Base-by-base conservation (phyloP, 2,329 filamentous ascomycete genomes). In the Bipolaris cookei region DNA sequence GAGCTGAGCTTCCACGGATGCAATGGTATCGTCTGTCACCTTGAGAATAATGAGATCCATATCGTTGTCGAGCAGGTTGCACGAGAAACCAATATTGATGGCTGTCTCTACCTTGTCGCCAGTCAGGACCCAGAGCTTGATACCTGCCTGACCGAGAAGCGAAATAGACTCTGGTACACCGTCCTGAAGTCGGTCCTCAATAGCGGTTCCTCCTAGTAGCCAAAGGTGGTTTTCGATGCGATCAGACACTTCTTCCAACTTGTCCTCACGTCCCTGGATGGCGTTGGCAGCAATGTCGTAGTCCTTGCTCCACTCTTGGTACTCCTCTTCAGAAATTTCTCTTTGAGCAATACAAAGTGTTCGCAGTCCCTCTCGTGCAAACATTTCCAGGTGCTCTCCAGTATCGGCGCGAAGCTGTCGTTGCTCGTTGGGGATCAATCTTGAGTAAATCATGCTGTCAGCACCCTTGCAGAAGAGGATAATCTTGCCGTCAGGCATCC, bases 71-170 rank as follows among this genome's bases (percentile, higher is more conserved):
- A 99, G 85, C 30, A 99, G 83, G 68, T 99, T 99, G 81, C 96
- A 99, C 10, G 96, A 99, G 78, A 98, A 99, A 2, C 95, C 95
- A 73, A 99, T 99, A 79, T 99, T 99, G 86, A 99, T 99, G 56
- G 96, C 95, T 21, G 95, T 99, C 79, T 99, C 95, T 30, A 98
- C 94, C 78, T 98, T 99, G 83, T 99, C 95, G 62, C 96, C 95
- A 14, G 95, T 99, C 63, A 99, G 81, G 51, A 99, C 95, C 95
- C 95, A 99, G 6, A 99, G 86, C 78, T 99, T 99, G 78, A 99
- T 97, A 75, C 96, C 96, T 51, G 95, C 95, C 70, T 92, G 87
- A 28, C 90, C 94, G 50, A 99, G 87, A 42, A 99, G 81, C 48
- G 90, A 90, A 68, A 99, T 99, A 0, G 95, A 94, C 73, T 98